These are phyloP conservation scores for Endotrypanum monterogeii DNA, from an alignment of 208 protist genomes.

Conservation along the genomic window DNA sequence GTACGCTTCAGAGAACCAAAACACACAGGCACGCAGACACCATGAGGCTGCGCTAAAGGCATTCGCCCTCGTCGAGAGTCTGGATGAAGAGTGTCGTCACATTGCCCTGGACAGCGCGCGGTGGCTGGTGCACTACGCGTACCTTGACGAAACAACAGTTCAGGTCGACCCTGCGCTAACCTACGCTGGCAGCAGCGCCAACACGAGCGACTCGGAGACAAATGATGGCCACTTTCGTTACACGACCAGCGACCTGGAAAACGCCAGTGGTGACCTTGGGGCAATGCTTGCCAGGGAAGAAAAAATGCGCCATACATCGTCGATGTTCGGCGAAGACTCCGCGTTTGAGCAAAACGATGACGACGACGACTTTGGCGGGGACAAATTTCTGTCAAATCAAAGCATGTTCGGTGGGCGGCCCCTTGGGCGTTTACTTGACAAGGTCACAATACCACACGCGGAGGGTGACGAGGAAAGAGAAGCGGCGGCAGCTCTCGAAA, in stretches of 20 bases:
- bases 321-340: constrained; percentile 20
- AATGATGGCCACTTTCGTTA: constrained; percentile 23
- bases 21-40: constrained; percentile 63
- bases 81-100: constrained; percentile 41
- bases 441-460: neutral
- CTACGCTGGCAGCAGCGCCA: constrained; percentile 13
- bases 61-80: constrained; percentile 36
- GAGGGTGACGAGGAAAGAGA: neutral
- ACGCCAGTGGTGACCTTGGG: constrained; percentile 71
- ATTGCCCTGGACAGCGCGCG: constrained; percentile 68
- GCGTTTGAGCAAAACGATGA: constrained; percentile 13
- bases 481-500: neutral
- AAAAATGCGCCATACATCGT: constrained; percentile 35
- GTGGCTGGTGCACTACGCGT: constrained; percentile 87
- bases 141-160: constrained; percentile 74
- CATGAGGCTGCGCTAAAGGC: constrained; percentile 64
- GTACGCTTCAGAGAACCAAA: constrained; percentile 53
- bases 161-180: constrained; percentile 37
- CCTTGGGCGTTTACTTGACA: constrained; percentile 4
- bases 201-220: constrained; percentile 26
- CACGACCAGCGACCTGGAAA: constrained; percentile 48
- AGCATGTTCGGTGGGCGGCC: constrained; percentile 22
- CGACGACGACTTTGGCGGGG: constrained; percentile 18
- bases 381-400: constrained; percentile 16
- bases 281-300: constrained; percentile 63